Conservation (phyloP, 352 stramenopile genomes). For the Phytophthora nicotianae region DNA sequence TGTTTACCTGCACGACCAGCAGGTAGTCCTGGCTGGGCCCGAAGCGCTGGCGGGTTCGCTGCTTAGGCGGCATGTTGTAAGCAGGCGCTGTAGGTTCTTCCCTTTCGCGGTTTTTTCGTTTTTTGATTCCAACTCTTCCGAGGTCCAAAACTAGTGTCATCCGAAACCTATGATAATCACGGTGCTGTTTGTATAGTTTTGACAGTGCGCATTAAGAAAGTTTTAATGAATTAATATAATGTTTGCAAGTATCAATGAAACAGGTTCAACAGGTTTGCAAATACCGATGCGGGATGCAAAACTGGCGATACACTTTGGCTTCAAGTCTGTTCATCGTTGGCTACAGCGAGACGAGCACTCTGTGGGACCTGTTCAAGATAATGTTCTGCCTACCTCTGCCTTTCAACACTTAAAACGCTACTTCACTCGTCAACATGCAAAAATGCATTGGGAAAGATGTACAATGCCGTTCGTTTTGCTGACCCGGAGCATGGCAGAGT, state of each 20-base stretch:
- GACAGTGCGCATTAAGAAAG: not conserved
- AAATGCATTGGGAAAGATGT: too few relatives aligned
- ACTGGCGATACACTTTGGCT: slow-evolving; percentile 1
- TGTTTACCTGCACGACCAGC: slow-evolving; percentile 37
- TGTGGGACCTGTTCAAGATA: too few relatives aligned
- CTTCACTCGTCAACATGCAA: too few relatives aligned
- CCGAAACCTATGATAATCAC: not conserved
- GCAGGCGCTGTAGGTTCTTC: slow-evolving; percentile 5
- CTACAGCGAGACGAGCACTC: too few relatives aligned
- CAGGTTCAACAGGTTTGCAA: not conserved
- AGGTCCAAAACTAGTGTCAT: slow-evolving; percentile 18
- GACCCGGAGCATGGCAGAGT: too few relatives aligned
- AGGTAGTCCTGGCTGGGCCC: slow-evolving; percentile 38
- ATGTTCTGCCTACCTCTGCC: too few relatives aligned
- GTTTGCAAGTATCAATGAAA: not conserved
- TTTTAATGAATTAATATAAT: not conserved
- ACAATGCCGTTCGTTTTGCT: too few relatives aligned
- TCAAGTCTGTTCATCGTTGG: not conserved
- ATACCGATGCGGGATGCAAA: not conserved
- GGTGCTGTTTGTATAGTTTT: slow-evolving; percentile 1
- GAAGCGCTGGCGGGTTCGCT: slow-evolving; percentile 40
- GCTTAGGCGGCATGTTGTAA: slow-evolving; percentile 28
- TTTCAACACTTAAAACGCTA: too few relatives aligned
- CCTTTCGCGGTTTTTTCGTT: slow-evolving; percentile 19
- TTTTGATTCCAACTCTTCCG: slow-evolving; percentile 15